phyloP scores from a whole-genome alignment of 2,329 filamentous ascomycete genomes.

The Cladosporium cucumerinum region DNA sequence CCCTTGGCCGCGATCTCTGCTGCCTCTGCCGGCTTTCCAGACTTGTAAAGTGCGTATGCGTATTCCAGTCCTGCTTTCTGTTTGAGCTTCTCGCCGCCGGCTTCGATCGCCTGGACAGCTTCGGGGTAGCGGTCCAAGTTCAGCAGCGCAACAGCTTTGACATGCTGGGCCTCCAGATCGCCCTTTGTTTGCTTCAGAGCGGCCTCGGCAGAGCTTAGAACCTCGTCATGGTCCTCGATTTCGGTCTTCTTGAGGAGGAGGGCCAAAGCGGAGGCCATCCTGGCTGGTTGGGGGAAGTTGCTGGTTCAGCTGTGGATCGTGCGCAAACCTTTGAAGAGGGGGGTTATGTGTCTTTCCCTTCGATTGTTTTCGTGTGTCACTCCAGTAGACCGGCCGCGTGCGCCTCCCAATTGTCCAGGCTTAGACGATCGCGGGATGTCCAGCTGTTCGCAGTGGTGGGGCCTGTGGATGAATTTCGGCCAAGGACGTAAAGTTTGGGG shows the following conservation, averaged over 20 bases:
- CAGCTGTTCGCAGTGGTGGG: constrained; percentile 13
- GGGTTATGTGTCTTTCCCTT: not conserved
- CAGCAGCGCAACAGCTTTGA: constrained; percentile 69
- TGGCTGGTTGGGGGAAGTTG: not conserved
- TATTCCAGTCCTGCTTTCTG: constrained; percentile 64
- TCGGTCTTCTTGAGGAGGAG: constrained; percentile 56
- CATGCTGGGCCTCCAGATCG: constrained; percentile 62
- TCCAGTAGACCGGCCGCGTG: not conserved
- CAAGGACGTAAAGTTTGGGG: constrained; percentile 3
- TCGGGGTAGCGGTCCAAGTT: constrained; percentile 82
- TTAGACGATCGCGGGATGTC: constrained; percentile 5
- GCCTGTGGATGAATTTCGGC: constrained; percentile 9
- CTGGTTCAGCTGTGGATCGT: not conserved
- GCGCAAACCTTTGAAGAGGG: not conserved
- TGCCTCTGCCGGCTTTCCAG: constrained; percentile 65
- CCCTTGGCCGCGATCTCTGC: constrained; percentile 47
- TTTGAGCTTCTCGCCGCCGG: constrained; percentile 60
- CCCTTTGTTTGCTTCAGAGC: constrained; percentile 57
- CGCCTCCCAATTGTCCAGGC: not conserved
- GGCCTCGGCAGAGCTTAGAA: constrained; percentile 62
- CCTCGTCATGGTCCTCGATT: constrained; percentile 69
- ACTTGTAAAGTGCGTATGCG: constrained; percentile 81
- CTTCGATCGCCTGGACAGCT: constrained; percentile 65
- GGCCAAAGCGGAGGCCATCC: constrained; percentile 46
- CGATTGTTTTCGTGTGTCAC: not conserved